These are phyloP conservation scores for Eragrostis tef DNA, from an alignment of 202 grass and related monocot species.

Conservation along the genomic window DNA sequence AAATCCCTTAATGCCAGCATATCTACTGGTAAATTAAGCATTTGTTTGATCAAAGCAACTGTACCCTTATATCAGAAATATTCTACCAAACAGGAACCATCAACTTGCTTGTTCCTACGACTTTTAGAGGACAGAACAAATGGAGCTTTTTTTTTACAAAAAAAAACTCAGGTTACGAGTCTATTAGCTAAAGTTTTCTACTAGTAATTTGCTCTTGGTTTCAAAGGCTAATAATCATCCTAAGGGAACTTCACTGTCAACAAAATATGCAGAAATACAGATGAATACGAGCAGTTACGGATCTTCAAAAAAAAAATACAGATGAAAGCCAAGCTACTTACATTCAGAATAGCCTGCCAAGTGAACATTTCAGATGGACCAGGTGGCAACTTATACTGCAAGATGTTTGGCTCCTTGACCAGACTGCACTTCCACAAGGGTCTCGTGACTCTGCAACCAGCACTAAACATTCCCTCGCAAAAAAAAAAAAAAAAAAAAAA, in stretches of 20 bases:
- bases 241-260: not conserved
- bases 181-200: not conserved
- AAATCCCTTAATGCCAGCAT: not conserved
- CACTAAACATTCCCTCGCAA: constrained; percentile 21
- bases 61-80: not conserved
- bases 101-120: not conserved
- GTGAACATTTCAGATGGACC: constrained; percentile 42
- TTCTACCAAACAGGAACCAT: not conserved
- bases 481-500: too few relatives aligned
- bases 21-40: not conserved
- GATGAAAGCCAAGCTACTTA: constrained; percentile 25
- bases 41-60: not conserved
- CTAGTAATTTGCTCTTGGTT: not conserved
- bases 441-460: constrained; percentile 49
- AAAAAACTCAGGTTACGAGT: not conserved
- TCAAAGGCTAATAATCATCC: not conserved
- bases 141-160: not conserved
- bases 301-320: too few relatives aligned
- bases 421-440: constrained; percentile 34
- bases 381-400: constrained; percentile 24
- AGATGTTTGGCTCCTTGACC: not conserved
- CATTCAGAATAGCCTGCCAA: constrained; percentile 26
- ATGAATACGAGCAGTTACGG: not conserved
- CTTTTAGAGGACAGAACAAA: not conserved
- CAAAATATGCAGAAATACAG: constrained; percentile 5